These are phyloP conservation scores for Lachnellula occidentalis DNA, from an alignment of 2,329 filamentous ascomycete species.

Conservation along the genomic window DNA sequence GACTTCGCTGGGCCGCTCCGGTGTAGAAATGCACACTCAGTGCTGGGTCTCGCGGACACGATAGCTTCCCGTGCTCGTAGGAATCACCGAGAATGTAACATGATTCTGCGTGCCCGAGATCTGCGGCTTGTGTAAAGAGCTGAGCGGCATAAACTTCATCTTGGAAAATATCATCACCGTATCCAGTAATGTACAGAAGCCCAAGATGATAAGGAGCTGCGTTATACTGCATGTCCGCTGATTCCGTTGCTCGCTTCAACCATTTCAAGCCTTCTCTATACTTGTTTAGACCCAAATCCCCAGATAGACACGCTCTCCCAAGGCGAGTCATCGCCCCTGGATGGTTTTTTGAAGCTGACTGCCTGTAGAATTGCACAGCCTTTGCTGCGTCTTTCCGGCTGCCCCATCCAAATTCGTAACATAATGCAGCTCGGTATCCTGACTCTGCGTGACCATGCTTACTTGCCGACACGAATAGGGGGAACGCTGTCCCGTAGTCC, in stretches of 20 bases:
- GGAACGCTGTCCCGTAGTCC: constrained; percentile 87
- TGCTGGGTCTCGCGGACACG: constrained; percentile 84
- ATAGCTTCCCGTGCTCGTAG: constrained; percentile 86
- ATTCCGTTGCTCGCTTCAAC: constrained; percentile 88
- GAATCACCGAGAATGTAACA: constrained; percentile 89
- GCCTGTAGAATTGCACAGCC: constrained; percentile 87
- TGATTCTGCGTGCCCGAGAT: constrained; percentile 82
- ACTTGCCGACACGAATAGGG: constrained; percentile 84
- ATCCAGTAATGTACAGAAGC: constrained; percentile 84
- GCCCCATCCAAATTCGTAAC: constrained; percentile 98
- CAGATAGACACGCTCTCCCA: constrained; percentile 82
- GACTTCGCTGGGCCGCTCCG: constrained; percentile 76
- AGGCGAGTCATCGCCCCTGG: constrained; percentile 92
- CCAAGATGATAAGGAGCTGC: constrained; percentile 87
- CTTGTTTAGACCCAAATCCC: constrained; percentile 78
- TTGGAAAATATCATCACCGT: constrained; percentile 87
- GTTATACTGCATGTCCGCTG: constrained; percentile 88
- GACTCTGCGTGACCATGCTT: constrained; percentile 98
- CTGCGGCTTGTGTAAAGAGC: constrained; percentile 88
- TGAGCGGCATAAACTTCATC: constrained; percentile 89
- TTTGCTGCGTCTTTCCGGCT: constrained; percentile 85
- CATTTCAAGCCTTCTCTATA: constrained; percentile 93
- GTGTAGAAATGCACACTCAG: constrained; percentile 98
- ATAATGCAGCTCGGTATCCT: constrained; percentile 85
- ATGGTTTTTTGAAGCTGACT: constrained; percentile 87